Base-by-base conservation (phyloP, 2,329 filamentous ascomycete genomes). In the Fusarium azukiicola region DNA sequence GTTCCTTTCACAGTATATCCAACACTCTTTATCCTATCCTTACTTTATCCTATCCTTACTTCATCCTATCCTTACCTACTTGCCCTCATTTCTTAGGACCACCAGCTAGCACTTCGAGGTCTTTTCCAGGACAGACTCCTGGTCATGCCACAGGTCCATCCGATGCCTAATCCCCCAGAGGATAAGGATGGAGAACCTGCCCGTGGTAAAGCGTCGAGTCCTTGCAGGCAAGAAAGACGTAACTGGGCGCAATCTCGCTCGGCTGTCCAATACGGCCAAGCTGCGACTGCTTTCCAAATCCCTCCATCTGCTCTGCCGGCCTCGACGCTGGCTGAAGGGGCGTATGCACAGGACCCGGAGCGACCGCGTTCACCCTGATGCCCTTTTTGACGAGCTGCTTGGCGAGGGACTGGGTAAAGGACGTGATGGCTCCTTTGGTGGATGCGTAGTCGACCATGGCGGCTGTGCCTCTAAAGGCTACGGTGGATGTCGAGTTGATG, bases 401-500 rank as follows among this genome's bases (percentile, higher is more conserved):
- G 0, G 91, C 88, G 49, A 94, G 84, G 9, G 91, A 87, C 17
- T 89, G 86, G 1, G 92, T 93, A 78, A 94, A 93, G 0, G 90
- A 89, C 5, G 90, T 88, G 72, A 94, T 92, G 36, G 92, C 92
- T 11, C 91, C 92, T 80, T 94, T 94, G 10, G 91, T 93, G 2
- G 91, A 85, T 5, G 90, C 87, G 78, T 93, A 94, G 81, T 94
- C 92, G 4, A 93, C 83, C 86, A 93, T 89, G 23, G 82, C 74
- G 0, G 84, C 76, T 5, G 90, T 91, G 2, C 92, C 92, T 72
- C 91, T 87, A 84, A 92, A 93, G 3, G 90, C 89, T n/a, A 90
- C 89, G 0, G 90, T 87, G 0, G 91, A 93, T 2, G 90, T 89
- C 3, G 89, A 90, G 84, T 93, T 94, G 84, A 93, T 91, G 78